Evolutionary conservation across 2,329 filamentous ascomycete species (phyloP).

Genomic region (Pseudogymnoascus sp.): DNA sequence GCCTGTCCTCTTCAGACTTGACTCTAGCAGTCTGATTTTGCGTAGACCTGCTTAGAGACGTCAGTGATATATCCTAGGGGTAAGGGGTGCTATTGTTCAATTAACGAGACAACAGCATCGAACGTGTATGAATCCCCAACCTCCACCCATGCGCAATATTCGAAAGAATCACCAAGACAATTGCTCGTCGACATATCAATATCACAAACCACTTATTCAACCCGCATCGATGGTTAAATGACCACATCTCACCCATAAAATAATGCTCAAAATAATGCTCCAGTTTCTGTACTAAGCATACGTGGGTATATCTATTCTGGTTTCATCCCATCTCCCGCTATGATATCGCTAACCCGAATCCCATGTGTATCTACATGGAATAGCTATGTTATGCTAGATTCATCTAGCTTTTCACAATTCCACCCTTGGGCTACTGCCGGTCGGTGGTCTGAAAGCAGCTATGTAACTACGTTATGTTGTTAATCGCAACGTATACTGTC

Average conservation of each 20-base stretch:
- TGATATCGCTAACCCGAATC: neutral
- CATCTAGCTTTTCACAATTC: too few species aligned
- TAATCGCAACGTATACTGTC: too few species aligned
- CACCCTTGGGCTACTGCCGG: too few species aligned
- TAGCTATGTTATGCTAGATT: too few species aligned
- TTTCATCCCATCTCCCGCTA: neutral
- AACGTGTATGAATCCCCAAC: neutral
- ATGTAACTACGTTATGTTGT: too few species aligned
- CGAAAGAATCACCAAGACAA: neutral
- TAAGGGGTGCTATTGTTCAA: neutral
- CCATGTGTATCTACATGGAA: too few species aligned
- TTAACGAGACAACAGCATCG: neutral
- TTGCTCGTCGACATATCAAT: neutral
- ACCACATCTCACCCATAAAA: neutral
- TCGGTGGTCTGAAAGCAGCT: too few species aligned
- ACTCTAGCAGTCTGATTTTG: neutral
- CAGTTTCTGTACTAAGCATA: neutral
- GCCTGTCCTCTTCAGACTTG: neutral
- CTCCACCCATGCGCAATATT: neutral
- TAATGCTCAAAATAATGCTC: neutral
- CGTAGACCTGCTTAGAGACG: neutral
- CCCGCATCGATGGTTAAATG: neutral
- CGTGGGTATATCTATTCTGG: neutral
- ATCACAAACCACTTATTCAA: neutral
- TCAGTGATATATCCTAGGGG: neutral